Conservation (phyloP, 179 eudicot genomes). For the Pouteria campechiana region DNA sequence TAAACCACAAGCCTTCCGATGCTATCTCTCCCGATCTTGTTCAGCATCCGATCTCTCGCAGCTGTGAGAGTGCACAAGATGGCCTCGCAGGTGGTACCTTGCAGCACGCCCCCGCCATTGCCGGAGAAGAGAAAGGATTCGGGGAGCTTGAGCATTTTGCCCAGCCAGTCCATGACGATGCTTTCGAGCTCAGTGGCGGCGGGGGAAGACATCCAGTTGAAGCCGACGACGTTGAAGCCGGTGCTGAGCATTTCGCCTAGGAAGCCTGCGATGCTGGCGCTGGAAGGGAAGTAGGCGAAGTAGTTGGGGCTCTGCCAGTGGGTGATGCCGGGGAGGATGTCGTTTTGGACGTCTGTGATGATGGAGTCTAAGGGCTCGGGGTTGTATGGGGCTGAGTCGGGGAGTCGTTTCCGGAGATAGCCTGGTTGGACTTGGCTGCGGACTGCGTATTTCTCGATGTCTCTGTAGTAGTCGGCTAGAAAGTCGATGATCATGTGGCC, state of each 20-base stretch:
- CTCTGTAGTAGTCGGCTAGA: constrained; percentile 3
- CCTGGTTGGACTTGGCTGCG: constrained; percentile 2
- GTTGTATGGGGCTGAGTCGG: neutral
- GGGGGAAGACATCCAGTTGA: constrained; percentile 1
- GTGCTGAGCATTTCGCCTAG: constrained; percentile 3
- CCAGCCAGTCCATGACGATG: constrained; percentile 3
- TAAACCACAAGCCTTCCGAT: constrained; percentile 22
- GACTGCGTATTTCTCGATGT: neutral
- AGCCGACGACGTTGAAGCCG: constrained; percentile 2
- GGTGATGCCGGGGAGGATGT: constrained; percentile 1
- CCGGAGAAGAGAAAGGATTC: constrained; percentile 9
- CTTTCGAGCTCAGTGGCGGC: constrained; percentile 5
- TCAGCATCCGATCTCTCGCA: constrained; percentile 12
- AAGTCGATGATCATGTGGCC: constrained; percentile 5
- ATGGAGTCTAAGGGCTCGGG: constrained; percentile 1
- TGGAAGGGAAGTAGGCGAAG: constrained; percentile 3
- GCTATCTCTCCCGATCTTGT: constrained; percentile 5
- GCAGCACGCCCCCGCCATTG: constrained; percentile 23
- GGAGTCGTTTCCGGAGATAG: neutral
- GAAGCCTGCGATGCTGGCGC: neutral
- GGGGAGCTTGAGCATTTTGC: constrained; percentile 14
- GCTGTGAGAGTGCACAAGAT: constrained; percentile 17
- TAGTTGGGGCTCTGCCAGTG: constrained; percentile 8
- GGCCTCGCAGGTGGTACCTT: constrained; percentile 28
- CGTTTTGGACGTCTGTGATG: neutral